These are phyloP conservation scores for Canariomyces notabilis DNA, from an alignment of 2,329 filamentous ascomycete species.

Conservation along the genomic window DNA sequence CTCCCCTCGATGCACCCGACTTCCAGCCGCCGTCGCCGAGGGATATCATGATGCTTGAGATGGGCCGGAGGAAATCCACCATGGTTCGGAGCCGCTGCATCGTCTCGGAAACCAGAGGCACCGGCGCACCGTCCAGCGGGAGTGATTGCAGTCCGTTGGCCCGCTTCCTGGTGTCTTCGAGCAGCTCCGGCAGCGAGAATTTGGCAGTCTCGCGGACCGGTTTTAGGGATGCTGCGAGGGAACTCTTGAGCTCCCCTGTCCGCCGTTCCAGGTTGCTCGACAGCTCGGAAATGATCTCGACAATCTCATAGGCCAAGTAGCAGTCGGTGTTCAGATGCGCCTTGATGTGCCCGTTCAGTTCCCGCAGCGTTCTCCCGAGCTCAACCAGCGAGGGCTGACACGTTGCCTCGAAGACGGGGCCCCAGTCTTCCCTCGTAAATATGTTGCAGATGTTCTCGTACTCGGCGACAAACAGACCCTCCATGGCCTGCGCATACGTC, in stretches of 20 bases:
- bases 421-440: slow-evolving; percentile 82
- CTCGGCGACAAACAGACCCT: slow-evolving; percentile 81
- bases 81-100: slow-evolving; percentile 84
- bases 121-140: slow-evolving; percentile 70
- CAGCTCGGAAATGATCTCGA: slow-evolving; percentile 78
- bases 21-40: slow-evolving; percentile 91
- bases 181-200: slow-evolving; percentile 71
- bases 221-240: slow-evolving; percentile 79
- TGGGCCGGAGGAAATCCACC: slow-evolving; percentile 77
- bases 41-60: slow-evolving; percentile 86
- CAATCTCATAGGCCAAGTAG: slow-evolving; percentile 90
- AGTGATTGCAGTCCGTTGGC: slow-evolving; percentile 61
- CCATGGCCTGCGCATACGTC: slow-evolving; percentile 81
- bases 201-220: slow-evolving; percentile 92
- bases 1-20: slow-evolving; percentile 45
- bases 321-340: slow-evolving; percentile 83
- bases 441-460: slow-evolving; percentile 86
- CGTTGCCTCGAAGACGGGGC: slow-evolving; percentile 69
- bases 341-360: slow-evolving; percentile 87
- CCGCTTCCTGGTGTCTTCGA: slow-evolving; percentile 75
- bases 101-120: slow-evolving; percentile 74
- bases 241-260: slow-evolving; percentile 78
- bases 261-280: slow-evolving; percentile 74
- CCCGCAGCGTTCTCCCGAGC: slow-evolving; percentile 77
- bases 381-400: slow-evolving; percentile 74